Evolutionary conservation across 2,329 filamentous ascomycete genomes (phyloP).

Genomic region (Neonectria faginata): DNA sequence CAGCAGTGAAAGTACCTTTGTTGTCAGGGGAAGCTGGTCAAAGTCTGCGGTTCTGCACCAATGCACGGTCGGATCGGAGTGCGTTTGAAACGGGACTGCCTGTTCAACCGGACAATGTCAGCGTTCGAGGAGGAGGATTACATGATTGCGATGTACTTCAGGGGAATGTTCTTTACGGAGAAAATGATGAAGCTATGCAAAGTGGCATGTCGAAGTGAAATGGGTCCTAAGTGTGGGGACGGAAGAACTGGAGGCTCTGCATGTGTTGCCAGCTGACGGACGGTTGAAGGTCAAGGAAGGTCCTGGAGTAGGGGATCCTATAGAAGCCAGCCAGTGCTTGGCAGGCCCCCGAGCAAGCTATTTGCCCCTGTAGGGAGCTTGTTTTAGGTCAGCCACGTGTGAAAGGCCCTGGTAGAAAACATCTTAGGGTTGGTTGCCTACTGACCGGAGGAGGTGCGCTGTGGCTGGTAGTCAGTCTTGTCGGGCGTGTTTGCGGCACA

Average conservation of each 20-base stretch:
- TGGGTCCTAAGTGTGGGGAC: background rate
- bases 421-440: background rate
- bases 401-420: background rate
- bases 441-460: background rate
- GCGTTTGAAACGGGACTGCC: background rate
- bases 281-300: background rate
- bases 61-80: background rate
- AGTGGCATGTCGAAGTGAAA: background rate
- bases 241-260: background rate
- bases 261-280: background rate
- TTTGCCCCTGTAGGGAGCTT: background rate
- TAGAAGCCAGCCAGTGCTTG: background rate
- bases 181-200: background rate
- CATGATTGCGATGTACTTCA: background rate
- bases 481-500: background rate
- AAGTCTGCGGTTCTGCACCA: background rate
- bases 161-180: background rate
- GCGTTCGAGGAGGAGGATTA: background rate
- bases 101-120: background rate
- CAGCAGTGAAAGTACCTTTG: background rate
- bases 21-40: background rate
- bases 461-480: background rate
- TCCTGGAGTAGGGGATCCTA: background rate
- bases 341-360: background rate
- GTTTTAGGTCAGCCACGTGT: background rate